phyloP scores from a whole-genome alignment of 805 yeast genomes.

The Saccharomycopsis sp. region DNA sequence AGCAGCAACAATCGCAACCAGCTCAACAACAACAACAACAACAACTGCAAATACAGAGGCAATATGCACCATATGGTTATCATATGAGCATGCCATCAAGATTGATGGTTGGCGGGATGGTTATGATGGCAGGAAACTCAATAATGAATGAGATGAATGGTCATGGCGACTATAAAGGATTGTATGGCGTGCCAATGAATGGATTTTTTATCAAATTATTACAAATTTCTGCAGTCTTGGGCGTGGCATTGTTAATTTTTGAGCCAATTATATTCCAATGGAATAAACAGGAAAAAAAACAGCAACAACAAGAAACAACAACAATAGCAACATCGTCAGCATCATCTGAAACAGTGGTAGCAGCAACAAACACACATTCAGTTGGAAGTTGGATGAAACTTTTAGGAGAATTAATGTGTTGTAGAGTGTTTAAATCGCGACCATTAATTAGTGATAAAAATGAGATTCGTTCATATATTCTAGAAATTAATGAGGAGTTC shows the following conservation, averaged over 20 bases:
- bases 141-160: background rate
- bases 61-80: background rate
- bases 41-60: no score
- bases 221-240: background rate
- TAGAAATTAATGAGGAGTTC: slow-evolving; percentile 1
- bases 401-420: background rate
- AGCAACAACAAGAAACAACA: background rate
- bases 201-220: background rate
- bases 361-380: no score
- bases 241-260: background rate
- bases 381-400: slow-evolving; percentile 1
- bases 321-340: no score
- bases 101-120: slow-evolving; percentile 15
- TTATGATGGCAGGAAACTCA: slow-evolving; percentile 11
- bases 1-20: background rate
- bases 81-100: slow-evolving; percentile 16
- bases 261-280: background rate
- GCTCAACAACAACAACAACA: slow-evolving; percentile 1
- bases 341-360: no score
- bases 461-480: slow-evolving; percentile 1
- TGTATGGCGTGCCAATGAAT: background rate
- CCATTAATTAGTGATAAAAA: slow-evolving; percentile 4
- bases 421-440: slow-evolving; percentile 1
- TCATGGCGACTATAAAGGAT: slow-evolving; percentile 4
- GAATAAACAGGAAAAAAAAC: background rate